Evolutionary conservation across 805 yeast species (phyloP), one percentile per base, ranked within the genome.

Genomic region (Candida nemodendra): DNA sequence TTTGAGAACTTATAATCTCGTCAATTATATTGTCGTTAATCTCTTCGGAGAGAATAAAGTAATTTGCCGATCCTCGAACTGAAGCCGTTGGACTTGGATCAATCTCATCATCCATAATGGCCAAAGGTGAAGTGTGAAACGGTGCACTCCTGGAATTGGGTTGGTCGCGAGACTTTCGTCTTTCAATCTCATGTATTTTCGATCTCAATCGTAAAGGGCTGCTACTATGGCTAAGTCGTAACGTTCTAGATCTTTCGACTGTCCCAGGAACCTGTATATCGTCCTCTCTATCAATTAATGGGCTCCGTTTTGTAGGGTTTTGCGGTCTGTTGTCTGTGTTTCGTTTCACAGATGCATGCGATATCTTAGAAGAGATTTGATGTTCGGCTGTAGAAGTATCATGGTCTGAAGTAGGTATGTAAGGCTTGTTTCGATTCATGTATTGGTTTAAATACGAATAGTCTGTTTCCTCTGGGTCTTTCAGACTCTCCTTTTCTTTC

Each of bases 231-330:
- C 43, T 30, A 13, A 44, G 18, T 4, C 32, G 34, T 2, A 26
- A 36, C 5, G 31, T 15, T 2, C 44, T 34, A 4, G 44, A 35
- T 23, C 39, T 47, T 24, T 51, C 53, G 5, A 43, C 36, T 1
- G 56, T 50, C 6, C 53, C 57, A 4, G 56, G 56, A 17, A 53
- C 56, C 32, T 51, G 56, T 8, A 53, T 36, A n/a, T 41, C 47
- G 9, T 37, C 39, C 9, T 33, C 34, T 11, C 18, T 18, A 8
- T 19, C 9, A 15, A 24, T 18, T 25, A 30, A 23, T 14, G 34
- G 6, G 15, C 32, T 14, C 18, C 22, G 23, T 32, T 32, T 32
- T 39, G 37, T 7, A n/a, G n/a, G n/a, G n/a, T n/a, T n/a, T n/a
- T n/a, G n/a, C n/a, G n/a, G n/a, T n/a, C n/a, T n/a, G n/a, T n/a